Evolutionary conservation across 176 grass and related monocot species (phyloP).

Genomic region (Zizania latifolia): DNA sequence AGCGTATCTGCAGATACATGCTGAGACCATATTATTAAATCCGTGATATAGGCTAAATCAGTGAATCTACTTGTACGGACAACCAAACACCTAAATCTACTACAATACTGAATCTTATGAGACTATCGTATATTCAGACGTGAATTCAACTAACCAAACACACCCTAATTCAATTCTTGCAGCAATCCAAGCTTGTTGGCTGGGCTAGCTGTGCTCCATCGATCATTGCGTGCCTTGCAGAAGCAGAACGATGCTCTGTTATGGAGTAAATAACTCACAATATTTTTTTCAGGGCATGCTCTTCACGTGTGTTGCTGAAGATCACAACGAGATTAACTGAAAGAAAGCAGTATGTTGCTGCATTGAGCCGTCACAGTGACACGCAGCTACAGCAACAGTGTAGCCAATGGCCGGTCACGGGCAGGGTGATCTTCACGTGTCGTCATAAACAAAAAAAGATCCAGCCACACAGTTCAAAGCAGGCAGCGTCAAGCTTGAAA

Average conservation of each 20-base stretch:
- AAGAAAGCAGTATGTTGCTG: not conserved
- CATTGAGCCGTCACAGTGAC: too few relatives aligned
- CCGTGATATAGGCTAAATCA: too few relatives aligned
- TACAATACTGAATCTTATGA: too few relatives aligned
- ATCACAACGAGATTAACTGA: not conserved
- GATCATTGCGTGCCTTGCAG: not conserved
- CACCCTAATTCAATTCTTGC: too few relatives aligned
- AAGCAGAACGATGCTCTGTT: not conserved
- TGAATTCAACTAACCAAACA: too few relatives aligned
- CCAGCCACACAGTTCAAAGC: not conserved
- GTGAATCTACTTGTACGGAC: too few relatives aligned
- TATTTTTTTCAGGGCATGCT: not conserved
- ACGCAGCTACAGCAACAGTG: not conserved
- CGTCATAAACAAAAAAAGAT: not conserved
- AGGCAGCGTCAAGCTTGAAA: not conserved
- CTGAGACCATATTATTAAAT: too few relatives aligned
- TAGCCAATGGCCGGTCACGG: not conserved
- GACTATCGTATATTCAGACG: too few relatives aligned
- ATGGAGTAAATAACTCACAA: not conserved
- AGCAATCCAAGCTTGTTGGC: too few relatives aligned
- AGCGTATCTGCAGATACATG: too few relatives aligned
- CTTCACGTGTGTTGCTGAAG: not conserved
- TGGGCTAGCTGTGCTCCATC: too few relatives aligned
- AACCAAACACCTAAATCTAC: too few relatives aligned
- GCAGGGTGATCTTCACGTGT: not conserved